A percentile compares a stretch with the other conserved stretches of the same genome.
Evolutionary conservation across 129 eudicot genomes (phyloP).

Genomic region (Tanacetum coccineum): DNA sequence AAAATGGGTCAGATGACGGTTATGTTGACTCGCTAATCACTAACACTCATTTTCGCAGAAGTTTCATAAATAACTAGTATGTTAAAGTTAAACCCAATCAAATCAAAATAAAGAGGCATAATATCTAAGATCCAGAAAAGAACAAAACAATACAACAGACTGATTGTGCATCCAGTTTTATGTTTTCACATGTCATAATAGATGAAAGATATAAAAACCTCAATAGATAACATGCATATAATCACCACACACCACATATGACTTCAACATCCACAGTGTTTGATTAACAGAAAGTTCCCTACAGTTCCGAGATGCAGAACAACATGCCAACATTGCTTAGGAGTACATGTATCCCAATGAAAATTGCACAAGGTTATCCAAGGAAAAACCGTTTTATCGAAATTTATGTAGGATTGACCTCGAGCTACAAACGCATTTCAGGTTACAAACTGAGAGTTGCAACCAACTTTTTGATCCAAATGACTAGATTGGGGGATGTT

Average conservation of each 20-base stretch:
- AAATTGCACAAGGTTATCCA: conserved; percentile 3
- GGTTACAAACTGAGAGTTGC: not conserved
- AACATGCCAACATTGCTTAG: not conserved
- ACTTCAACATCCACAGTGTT: conserved; percentile 4
- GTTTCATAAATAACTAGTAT: not conserved
- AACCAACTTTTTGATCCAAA: conserved; percentile 2
- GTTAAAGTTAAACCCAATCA: not conserved
- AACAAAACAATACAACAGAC: not conserved
- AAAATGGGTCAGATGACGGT: no score
- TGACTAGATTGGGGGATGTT: not conserved
- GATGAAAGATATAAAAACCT: not conserved
- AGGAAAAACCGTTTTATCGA: not conserved
- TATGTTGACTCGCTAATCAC: no score
- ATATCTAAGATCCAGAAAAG: not conserved
- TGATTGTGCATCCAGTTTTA: not conserved
- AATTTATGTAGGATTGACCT: not conserved
- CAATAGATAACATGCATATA: conserved; percentile 1
- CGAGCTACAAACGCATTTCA: not conserved
- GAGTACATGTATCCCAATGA: conserved; percentile 4
- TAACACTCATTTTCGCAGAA: not conserved
- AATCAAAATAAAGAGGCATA: not conserved
- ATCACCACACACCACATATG: not conserved
- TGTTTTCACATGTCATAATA: not conserved
- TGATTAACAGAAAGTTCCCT: conserved; percentile 2
- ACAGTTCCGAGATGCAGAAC: conserved; percentile 3